Percentiles rank a stretch among this genome's conserved stretches.
Evolutionary conservation across 139 green algal species (phyloP).

Genomic region (Axilococcus clingmanii): DNA sequence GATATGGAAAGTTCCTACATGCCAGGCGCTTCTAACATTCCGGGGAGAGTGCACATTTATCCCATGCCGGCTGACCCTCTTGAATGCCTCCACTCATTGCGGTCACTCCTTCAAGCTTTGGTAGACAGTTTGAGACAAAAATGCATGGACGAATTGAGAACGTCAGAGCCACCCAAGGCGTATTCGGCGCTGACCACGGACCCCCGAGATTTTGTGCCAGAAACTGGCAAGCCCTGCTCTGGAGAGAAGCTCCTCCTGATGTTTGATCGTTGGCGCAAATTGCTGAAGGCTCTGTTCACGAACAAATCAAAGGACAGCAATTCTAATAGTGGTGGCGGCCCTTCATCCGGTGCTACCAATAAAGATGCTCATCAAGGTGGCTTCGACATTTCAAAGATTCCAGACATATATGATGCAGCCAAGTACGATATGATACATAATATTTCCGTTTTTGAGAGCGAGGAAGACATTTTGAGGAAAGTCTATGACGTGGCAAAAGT

Average conservation of each 20-base stretch:
- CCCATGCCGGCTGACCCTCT: conserved; percentile 66
- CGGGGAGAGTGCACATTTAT: conserved; percentile 26
- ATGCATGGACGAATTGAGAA: conserved; percentile 54
- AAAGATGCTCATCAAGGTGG: no score
- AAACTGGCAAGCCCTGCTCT: conserved; percentile 55
- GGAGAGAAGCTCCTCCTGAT: conserved; percentile 81
- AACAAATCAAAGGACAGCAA: no score
- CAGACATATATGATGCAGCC: conserved; percentile 87
- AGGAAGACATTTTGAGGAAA: conserved; percentile 41
- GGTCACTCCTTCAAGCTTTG: conserved; percentile 54
- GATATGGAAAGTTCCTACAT: not conserved
- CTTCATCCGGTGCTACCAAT: no score
- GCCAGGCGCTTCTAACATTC: conserved; percentile 2
- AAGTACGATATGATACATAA: conserved; percentile 98
- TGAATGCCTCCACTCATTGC: conserved; percentile 51
- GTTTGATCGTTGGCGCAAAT: conserved; percentile 87
- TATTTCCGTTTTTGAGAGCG: conserved; percentile 64
- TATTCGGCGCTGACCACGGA: conserved; percentile 61
- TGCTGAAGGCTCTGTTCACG: conserved; percentile 76
- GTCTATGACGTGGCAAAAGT: conserved; percentile 55
- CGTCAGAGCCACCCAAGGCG: conserved; percentile 7
- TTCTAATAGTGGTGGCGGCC: no score
- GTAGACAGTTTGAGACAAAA: conserved; percentile 69
- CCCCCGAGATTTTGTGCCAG: conserved; percentile 42
- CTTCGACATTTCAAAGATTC: conserved; percentile 88